These are phyloP conservation scores for Fusarium sp. DNA, from an alignment of 2,329 filamentous ascomycete genomes.

Conservation along the genomic window DNA sequence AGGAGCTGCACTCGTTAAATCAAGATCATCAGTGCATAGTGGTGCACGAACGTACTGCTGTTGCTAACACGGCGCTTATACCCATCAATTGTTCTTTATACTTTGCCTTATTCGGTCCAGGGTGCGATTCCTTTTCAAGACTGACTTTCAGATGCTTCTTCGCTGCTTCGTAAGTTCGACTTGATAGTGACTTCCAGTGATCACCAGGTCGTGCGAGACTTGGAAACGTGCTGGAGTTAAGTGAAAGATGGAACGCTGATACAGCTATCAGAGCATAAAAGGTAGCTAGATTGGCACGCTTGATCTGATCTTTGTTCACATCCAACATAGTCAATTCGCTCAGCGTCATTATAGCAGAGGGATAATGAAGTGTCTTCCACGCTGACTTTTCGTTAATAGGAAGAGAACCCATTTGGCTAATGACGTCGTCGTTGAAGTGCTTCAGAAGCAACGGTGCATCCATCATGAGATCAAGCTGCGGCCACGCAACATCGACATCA, in stretches of 20 bases:
- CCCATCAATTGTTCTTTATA: constrained; percentile 43
- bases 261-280: constrained; percentile 41
- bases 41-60: constrained; percentile 11
- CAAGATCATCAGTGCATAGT: fast-evolving
- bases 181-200: constrained; percentile 26
- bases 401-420: constrained; percentile 40
- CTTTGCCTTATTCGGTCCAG: constrained; percentile 33
- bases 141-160: constrained; percentile 41
- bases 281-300: constrained; percentile 31
- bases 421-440: constrained; percentile 43
- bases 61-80: constrained; percentile 36
- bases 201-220: constrained; percentile 11
- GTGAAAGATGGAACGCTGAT: constrained; percentile 31
- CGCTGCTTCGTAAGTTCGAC: constrained; percentile 35
- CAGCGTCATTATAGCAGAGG: constrained; percentile 36
- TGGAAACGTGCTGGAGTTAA: constrained; percentile 24
- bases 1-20: not conserved
- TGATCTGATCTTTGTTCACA: constrained; percentile 29
- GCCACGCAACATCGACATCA: constrained; percentile 29
- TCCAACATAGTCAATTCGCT: constrained; percentile 39
- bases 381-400: constrained; percentile 43
- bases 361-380: constrained; percentile 39
- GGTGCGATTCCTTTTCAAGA: constrained; percentile 37
- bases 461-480: constrained; percentile 33
- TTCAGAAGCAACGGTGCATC: constrained; percentile 32